Conservation (phyloP, 2,329 filamentous ascomycete genomes). For the Aureobasidium vineae region DNA sequence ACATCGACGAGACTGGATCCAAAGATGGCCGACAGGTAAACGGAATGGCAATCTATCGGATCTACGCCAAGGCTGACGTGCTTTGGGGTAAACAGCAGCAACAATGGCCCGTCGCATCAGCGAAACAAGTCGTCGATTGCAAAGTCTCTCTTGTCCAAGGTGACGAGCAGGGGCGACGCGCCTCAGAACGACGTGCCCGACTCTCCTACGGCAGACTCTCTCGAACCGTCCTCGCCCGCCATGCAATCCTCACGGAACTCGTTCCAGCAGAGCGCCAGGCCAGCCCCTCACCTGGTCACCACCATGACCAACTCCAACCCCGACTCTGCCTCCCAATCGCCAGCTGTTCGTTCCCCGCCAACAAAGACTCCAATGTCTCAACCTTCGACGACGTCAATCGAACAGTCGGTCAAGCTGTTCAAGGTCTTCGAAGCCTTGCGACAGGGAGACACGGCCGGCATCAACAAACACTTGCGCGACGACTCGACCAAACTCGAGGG, state of each 20-base stretch:
- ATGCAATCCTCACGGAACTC: slow-evolving; percentile 1
- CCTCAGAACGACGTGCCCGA: slow-evolving; percentile 15
- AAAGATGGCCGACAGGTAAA: slow-evolving; percentile 27
- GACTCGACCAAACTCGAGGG: slow-evolving; percentile 61
- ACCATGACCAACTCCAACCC: slow-evolving; percentile 37
- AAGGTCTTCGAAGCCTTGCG: slow-evolving; percentile 89
- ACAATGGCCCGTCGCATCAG: slow-evolving; percentile 39
- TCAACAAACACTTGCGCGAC: slow-evolving; percentile 76
- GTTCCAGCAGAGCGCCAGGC: slow-evolving; percentile 9
- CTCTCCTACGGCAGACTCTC: not conserved
- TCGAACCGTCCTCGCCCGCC: slow-evolving; percentile 16
- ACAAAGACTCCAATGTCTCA: slow-evolving; percentile 21
- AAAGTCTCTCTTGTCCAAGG: slow-evolving; percentile 54
- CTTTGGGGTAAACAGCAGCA: not conserved
- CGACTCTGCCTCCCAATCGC: slow-evolving; percentile 17
- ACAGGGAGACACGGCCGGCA: slow-evolving; percentile 84
- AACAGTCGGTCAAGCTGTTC: slow-evolving; percentile 93
- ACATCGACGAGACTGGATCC: not conserved
- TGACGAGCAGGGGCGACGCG: slow-evolving; percentile 49
- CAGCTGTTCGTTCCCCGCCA: slow-evolving; percentile 21
- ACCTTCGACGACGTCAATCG: slow-evolving; percentile 54
- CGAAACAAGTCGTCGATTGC: slow-evolving; percentile 54
- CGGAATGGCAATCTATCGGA: not conserved
- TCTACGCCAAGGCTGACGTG: slow-evolving; percentile 14
- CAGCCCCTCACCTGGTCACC: slow-evolving; percentile 36